phyloP scores from a whole-genome alignment of 192 early-diverging fungal genomes.

The Mortierella hygrophila region DNA sequence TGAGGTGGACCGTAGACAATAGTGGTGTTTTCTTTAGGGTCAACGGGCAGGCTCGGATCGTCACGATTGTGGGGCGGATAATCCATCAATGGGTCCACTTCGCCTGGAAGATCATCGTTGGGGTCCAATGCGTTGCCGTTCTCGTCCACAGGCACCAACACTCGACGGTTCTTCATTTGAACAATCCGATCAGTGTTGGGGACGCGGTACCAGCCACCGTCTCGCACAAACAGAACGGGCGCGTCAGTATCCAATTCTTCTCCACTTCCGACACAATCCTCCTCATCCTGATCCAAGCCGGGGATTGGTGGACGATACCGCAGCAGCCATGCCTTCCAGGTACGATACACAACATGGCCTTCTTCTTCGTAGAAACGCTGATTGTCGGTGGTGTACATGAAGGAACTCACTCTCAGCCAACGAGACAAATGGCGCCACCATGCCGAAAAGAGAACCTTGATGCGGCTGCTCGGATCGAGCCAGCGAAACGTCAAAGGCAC shows the following conservation, averaged over 20 bases:
- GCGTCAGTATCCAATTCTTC: slow-evolving; percentile 60
- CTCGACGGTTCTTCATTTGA: slow-evolving; percentile 78
- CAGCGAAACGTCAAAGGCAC: slow-evolving; percentile 74
- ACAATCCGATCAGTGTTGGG: slow-evolving; percentile 88
- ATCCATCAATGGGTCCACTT: slow-evolving; percentile 64
- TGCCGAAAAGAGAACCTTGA: slow-evolving; percentile 63
- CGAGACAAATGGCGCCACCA: slow-evolving; percentile 85
- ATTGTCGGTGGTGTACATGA: slow-evolving; percentile 75
- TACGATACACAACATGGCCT: slow-evolving; percentile 65
- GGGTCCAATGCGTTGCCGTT: slow-evolving; percentile 66
- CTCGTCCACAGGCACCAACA: slow-evolving; percentile 84
- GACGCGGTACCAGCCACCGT: slow-evolving; percentile 79
- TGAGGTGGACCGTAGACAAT: slow-evolving; percentile 88
- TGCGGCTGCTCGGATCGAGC: slow-evolving; percentile 70
- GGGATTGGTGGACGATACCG: slow-evolving; percentile 61
- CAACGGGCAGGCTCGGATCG: not conserved
- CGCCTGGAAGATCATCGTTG: slow-evolving; percentile 70
- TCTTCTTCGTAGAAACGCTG: slow-evolving; percentile 79
- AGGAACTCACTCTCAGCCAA: slow-evolving; percentile 79
- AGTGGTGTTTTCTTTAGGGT: slow-evolving; percentile 68
- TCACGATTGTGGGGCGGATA: slow-evolving; percentile 10
- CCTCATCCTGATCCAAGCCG: slow-evolving; percentile 46
- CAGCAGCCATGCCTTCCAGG: slow-evolving; percentile 66
- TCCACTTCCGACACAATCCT: slow-evolving; percentile 54
- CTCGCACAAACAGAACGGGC: slow-evolving; percentile 66